Evolutionary conservation across 768 basidiomycete species (phyloP).

Genomic region (Mycena alexandri): DNA sequence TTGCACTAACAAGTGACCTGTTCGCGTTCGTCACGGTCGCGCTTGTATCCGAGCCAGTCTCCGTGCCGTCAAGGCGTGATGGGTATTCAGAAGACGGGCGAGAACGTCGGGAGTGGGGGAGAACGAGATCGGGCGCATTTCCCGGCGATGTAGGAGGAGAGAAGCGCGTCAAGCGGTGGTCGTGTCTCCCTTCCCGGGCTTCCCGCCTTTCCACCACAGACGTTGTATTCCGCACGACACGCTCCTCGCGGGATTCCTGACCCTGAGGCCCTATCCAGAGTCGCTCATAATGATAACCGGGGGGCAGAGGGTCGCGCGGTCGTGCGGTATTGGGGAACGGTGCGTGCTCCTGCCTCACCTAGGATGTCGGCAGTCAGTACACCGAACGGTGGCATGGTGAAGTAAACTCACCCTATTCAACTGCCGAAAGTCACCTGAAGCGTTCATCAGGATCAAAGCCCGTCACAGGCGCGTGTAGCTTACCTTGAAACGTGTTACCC

Average conservation of each 20-base stretch:
- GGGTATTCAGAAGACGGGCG: no score
- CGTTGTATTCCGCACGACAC: not conserved
- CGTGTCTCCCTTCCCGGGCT: not conserved
- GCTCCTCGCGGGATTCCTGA: not conserved
- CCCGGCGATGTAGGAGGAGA: slow-evolving; percentile 24
- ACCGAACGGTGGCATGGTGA: no score
- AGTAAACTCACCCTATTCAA: no score
- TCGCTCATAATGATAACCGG: slow-evolving; percentile 5
- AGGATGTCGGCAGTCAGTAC: no score
- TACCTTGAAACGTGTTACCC: slow-evolving; percentile 3
- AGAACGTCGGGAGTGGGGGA: not conserved
- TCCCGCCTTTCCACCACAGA: slow-evolving; percentile 15
- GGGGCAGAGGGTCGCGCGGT: not conserved
- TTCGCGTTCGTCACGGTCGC: slow-evolving; percentile 17
- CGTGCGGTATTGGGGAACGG: not conserved
- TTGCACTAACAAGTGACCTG: not conserved
- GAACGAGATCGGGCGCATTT: slow-evolving; percentile 17
- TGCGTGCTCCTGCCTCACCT: slow-evolving; percentile 1
- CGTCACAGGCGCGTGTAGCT: not conserved
- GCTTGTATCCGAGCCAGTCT: slow-evolving; percentile 15
- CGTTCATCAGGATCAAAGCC: not conserved
- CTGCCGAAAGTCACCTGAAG: slow-evolving; percentile 4
- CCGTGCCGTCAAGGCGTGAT: slow-evolving; percentile 13
- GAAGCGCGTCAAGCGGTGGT: slow-evolving; percentile 22
- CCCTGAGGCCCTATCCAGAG: slow-evolving; percentile 23